Evolutionary conservation across 148 eudicot genomes (phyloP).

Genomic region (Silene uniflora): DNA sequence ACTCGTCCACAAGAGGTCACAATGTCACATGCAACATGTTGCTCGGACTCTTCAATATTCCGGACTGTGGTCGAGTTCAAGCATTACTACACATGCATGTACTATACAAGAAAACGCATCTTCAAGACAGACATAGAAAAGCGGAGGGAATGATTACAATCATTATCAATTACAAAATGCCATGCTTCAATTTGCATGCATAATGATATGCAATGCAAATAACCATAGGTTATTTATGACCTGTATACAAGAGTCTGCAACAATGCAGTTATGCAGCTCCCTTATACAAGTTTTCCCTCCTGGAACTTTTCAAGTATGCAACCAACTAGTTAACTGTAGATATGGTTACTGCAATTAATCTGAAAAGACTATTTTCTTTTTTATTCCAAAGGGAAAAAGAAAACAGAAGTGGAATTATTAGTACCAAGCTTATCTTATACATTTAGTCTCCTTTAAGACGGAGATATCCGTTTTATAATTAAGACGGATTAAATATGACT

Average conservation of each 20-base stretch:
- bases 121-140: not conserved
- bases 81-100: conserved; percentile 17
- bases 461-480: too few relatives aligned
- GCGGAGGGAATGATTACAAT: not conserved
- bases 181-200: conserved; percentile 16
- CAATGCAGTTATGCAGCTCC: conserved; percentile 10
- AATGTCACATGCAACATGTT: not conserved
- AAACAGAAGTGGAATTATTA: not conserved
- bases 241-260: conserved; percentile 14
- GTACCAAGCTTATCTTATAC: not conserved
- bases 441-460: too few relatives aligned
- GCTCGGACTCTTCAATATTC: not conserved
- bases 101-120: not conserved
- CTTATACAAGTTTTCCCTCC: conserved; percentile 9
- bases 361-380: conserved; percentile 5
- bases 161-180: conserved; percentile 10
- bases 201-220: not conserved
- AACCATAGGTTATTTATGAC: conserved; percentile 8
- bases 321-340: not conserved
- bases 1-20: not conserved
- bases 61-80: not conserved
- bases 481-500: too few relatives aligned
- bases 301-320: conserved; percentile 10
- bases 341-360: not conserved
- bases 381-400: not conserved